Evolutionary conservation across 2,329 filamentous ascomycete species (phyloP).

Genomic region (Fusarium nanum): DNA sequence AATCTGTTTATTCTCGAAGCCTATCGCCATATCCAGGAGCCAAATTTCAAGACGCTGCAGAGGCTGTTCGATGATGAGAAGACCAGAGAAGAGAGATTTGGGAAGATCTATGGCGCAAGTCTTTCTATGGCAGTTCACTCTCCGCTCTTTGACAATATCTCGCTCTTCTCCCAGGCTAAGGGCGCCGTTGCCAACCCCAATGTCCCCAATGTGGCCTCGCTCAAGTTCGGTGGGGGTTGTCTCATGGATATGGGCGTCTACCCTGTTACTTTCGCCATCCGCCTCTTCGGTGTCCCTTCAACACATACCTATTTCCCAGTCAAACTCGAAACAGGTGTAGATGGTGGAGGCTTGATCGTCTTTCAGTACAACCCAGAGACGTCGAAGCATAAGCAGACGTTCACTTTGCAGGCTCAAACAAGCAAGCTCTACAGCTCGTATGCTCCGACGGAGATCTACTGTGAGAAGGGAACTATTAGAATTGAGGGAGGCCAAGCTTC

Average conservation of each 20-base stretch:
- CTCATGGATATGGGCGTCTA: slow-evolving; percentile 41
- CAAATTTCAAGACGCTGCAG: slow-evolving; percentile 35
- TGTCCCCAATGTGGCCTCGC: slow-evolving; percentile 32
- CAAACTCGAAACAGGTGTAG: slow-evolving; percentile 16
- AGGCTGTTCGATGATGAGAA: slow-evolving; percentile 30
- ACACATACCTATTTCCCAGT: slow-evolving; percentile 22
- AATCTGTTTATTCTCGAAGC: slow-evolving; percentile 28
- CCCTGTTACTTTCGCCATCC: slow-evolving; percentile 31
- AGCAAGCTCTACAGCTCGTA: slow-evolving; percentile 34
- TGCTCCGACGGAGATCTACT: slow-evolving; percentile 38
- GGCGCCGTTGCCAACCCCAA: slow-evolving; percentile 15
- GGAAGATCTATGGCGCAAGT: slow-evolving; percentile 26
- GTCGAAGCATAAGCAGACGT: slow-evolving; percentile 24
- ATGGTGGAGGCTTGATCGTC: slow-evolving; percentile 27
- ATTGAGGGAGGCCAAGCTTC: slow-evolving; percentile 22
- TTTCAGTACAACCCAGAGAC: slow-evolving; percentile 24
- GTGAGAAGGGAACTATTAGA: slow-evolving; percentile 35
- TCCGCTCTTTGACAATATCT: background rate
- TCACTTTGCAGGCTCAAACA: slow-evolving; percentile 22
- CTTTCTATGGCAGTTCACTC: slow-evolving; percentile 36
- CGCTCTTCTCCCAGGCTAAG: background rate
- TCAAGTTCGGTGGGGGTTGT: slow-evolving; percentile 31
- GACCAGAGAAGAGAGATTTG: slow-evolving; percentile 15
- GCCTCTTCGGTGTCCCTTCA: slow-evolving; percentile 29
- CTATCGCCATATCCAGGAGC: slow-evolving; percentile 39